Evolutionary conservation across 345 rosid genomes (phyloP).

Genomic region (Populus tremula): DNA sequence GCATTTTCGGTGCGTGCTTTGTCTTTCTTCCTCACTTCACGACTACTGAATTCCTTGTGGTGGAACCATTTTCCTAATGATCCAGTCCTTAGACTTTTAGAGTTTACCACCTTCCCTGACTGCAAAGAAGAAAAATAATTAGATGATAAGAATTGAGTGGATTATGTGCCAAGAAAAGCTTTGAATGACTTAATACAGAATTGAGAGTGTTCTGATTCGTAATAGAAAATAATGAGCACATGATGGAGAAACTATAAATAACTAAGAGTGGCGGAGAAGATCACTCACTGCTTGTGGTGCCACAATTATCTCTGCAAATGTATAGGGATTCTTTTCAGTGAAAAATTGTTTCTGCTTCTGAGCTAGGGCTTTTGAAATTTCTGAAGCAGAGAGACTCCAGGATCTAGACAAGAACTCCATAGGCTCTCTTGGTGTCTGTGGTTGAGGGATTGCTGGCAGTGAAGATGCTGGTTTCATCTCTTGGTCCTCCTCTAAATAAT

Average conservation of each 20-base stretch:
- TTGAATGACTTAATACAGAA: background rate
- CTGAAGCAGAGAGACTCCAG: constrained; percentile 87
- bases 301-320: constrained; percentile 38
- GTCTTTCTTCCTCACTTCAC: constrained; percentile 66
- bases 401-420: constrained; percentile 96
- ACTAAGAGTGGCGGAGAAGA: background rate
- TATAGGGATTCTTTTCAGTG: constrained; percentile 25
- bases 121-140: constrained; percentile 15
- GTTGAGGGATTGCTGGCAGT: constrained; percentile 60
- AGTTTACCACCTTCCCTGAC: constrained; percentile 53
- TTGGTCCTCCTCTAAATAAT: constrained; percentile 53
- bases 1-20: constrained; percentile 73
- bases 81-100: constrained; percentile 51
- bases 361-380: constrained; percentile 85
- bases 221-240: background rate
- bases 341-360: constrained; percentile 57
- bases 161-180: background rate
- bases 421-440: constrained; percentile 82
- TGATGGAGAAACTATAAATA: background rate
- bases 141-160: background rate
- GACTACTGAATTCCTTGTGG: constrained; percentile 49
- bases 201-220: background rate
- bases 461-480: constrained; percentile 34
- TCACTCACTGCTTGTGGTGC: constrained; percentile 45
- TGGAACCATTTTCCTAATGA: constrained; percentile 83